Percentiles rank a stretch among this genome's conserved stretches.
phyloP scores from a whole-genome alignment of 257 asterid genomes.

The Asclepias syriaca region DNA sequence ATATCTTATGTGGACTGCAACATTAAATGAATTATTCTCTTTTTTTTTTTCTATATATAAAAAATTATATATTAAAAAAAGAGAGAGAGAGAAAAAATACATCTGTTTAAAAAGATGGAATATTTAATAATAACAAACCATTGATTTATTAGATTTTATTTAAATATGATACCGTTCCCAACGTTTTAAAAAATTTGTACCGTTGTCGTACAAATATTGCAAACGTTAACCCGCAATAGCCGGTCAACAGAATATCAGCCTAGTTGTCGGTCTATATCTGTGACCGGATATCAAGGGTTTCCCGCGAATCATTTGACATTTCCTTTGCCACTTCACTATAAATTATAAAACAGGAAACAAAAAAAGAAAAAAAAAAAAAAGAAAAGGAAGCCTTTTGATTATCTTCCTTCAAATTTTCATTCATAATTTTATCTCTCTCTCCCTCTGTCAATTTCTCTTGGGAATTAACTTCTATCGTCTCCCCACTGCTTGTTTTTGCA shows the following conservation, averaged over 20 bases:
- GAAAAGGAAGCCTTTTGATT: not conserved
- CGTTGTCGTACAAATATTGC: not conserved
- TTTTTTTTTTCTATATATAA: too few relatives aligned
- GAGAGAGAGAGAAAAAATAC: too few relatives aligned
- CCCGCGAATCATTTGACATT: constrained; percentile 28
- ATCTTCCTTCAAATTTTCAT: too few relatives aligned
- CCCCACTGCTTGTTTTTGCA: not conserved
- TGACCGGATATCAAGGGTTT: constrained; percentile 46
- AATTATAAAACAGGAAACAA: not conserved
- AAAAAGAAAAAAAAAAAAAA: not conserved
- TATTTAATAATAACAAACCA: too few relatives aligned
- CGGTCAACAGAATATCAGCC: constrained; percentile 35
- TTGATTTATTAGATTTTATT: too few relatives aligned
- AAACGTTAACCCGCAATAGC: constrained; percentile 40
- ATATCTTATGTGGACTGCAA: too few relatives aligned
- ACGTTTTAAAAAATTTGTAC: not conserved
- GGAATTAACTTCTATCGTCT: constrained; percentile 10
- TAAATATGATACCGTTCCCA: too few relatives aligned
- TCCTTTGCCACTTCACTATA: constrained; percentile 16
- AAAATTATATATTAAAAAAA: too few relatives aligned
- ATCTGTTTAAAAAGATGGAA: too few relatives aligned
- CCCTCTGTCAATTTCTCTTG: not conserved
- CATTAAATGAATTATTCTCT: too few relatives aligned
- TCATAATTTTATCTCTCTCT: not conserved
- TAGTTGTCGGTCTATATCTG: constrained; percentile 38